Evolutionary conservation across 768 basidiomycete species (phyloP).

Genomic region (Rhodotorula graminis): DNA sequence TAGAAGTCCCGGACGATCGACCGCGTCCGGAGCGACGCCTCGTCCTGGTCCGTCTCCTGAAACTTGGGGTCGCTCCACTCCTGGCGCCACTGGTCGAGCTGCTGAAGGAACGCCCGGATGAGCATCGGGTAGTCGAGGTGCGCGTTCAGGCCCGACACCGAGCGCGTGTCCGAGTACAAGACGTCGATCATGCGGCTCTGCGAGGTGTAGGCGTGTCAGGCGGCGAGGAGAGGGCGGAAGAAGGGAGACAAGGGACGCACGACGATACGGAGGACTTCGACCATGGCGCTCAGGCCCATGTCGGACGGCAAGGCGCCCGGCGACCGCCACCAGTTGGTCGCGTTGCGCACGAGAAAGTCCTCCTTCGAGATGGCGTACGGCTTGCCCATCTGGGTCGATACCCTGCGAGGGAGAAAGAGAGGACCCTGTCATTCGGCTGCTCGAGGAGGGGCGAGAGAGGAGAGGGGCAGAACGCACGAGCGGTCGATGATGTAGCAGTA

Average conservation of each 20-base stretch:
- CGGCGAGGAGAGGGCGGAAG: not conserved
- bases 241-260: conserved; percentile 52
- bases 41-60: conserved; percentile 1
- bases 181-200: conserved; percentile 68
- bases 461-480: conserved; percentile 6
- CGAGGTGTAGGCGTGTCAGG: not conserved
- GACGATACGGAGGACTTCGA: conserved; percentile 48
- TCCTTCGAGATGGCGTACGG: conserved; percentile 78
- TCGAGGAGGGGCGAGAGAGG: no score
- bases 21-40: not conserved
- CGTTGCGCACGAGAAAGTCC: conserved; percentile 86
- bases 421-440: no score
- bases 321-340: conserved; percentile 66
- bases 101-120: conserved; percentile 77
- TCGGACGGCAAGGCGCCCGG: conserved; percentile 64
- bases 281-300: conserved; percentile 64
- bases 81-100: conserved; percentile 61
- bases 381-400: conserved; percentile 92
- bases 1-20: conserved; percentile 29
- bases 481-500: conserved; percentile 45
- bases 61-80: conserved; percentile 50
- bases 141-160: conserved; percentile 73
- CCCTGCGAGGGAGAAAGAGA: conserved; percentile 1
- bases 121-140: conserved; percentile 79
- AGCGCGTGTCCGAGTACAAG: conserved; percentile 66